phyloP scores from a whole-genome alignment of 2,329 filamentous ascomycete species.

The Colletotrichum kahawae region DNA sequence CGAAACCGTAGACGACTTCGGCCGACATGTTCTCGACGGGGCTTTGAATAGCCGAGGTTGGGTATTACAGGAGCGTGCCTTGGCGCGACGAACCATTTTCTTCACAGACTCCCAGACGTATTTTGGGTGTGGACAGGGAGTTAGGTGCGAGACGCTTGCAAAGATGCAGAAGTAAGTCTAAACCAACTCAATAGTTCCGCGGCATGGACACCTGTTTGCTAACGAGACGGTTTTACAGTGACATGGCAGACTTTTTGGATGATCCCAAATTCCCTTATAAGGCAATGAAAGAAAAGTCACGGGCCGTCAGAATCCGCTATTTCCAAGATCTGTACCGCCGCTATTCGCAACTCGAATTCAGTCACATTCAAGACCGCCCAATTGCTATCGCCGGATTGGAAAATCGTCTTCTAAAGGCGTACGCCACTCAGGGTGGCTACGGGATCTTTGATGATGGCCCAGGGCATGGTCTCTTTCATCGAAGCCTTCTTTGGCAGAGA shows the following conservation, averaged over 20 bases:
- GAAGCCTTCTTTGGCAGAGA: neutral
- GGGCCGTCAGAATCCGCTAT: neutral
- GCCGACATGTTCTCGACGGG: conserved; percentile 32
- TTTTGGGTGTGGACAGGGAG: conserved; percentile 40
- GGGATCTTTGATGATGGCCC: neutral
- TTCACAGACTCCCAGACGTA: conserved; percentile 41
- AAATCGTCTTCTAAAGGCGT: neutral
- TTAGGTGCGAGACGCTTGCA: conserved; percentile 37
- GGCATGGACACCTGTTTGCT: neutral
- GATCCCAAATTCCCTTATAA: neutral
- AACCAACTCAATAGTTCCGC: neutral
- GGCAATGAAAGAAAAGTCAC: neutral
- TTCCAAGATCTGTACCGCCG: neutral
- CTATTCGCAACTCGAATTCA: neutral
- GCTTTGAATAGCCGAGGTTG: conserved; percentile 39
- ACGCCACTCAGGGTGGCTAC: neutral
- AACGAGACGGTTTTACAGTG: neutral
- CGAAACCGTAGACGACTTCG: conserved; percentile 36
- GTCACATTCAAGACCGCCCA: neutral
- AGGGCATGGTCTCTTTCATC: neutral
- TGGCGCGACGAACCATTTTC: conserved; percentile 41
- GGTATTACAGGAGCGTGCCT: conserved; percentile 42
- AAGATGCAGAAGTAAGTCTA: conserved; percentile 36
- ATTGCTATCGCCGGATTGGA: neutral
- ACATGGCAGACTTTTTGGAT: neutral